Evolutionary conservation across 176 grass and related monocot species (phyloP).

Genomic region (Oryza meyeriana): DNA sequence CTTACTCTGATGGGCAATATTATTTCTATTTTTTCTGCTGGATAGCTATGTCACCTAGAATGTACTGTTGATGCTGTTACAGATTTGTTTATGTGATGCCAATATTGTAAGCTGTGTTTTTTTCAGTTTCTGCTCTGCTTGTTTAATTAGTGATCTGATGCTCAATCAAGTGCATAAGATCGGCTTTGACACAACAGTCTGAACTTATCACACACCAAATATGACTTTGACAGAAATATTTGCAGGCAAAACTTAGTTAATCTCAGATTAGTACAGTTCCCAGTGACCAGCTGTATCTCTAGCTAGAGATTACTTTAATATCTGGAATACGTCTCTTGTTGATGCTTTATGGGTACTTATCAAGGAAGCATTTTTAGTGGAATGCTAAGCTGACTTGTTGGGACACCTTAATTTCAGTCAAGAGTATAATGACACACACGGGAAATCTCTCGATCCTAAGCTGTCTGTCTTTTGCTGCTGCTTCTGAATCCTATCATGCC

Average conservation of each 20-base stretch:
- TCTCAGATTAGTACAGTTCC: slow-evolving; percentile 1
- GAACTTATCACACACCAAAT: slow-evolving; percentile 7
- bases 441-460: slow-evolving; percentile 15
- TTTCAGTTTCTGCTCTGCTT: not conserved
- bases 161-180: not conserved
- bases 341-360: slow-evolving; percentile 17
- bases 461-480: not conserved
- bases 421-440: slow-evolving; percentile 23
- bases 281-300: slow-evolving; percentile 10
- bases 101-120: not conserved
- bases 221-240: slow-evolving; percentile 34
- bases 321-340: slow-evolving; percentile 18
- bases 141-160: not conserved
- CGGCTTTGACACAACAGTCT: not conserved
- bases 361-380: slow-evolving; percentile 31
- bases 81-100: slow-evolving; percentile 1
- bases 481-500: slow-evolving; percentile 20
- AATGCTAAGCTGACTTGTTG: slow-evolving; percentile 36
- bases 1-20: slow-evolving; percentile 25
- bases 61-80: slow-evolving; percentile 16
- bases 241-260: slow-evolving; percentile 12
- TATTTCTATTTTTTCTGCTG: not conserved
- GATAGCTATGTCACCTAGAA: slow-evolving; percentile 16
- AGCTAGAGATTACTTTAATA: slow-evolving; percentile 2
- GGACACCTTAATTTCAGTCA: slow-evolving; percentile 39